Evolutionary conservation across 2,329 filamentous ascomycete species (phyloP).

Genomic region (Ceratocystis smalleyi): DNA sequence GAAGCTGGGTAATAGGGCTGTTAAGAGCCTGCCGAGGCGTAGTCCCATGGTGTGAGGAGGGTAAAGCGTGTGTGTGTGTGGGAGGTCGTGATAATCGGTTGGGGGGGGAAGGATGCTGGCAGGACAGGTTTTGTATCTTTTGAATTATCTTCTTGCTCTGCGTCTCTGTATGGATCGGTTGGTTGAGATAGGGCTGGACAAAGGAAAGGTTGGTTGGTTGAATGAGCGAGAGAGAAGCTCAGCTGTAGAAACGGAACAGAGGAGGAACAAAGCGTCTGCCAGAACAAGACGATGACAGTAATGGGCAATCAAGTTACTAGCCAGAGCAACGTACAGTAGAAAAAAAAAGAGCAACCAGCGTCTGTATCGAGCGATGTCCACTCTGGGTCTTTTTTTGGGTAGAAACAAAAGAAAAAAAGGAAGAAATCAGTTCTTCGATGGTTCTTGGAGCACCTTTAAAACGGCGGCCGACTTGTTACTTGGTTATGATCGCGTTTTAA

Average conservation of each 20-base stretch:
- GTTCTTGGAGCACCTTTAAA: neutral
- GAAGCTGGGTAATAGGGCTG: conserved; percentile 17
- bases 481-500: neutral
- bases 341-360: neutral
- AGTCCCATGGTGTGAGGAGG: conserved; percentile 7
- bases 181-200: neutral
- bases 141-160: neutral
- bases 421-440: neutral
- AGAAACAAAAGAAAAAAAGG: neutral
- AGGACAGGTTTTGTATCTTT: no score
- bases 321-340: neutral
- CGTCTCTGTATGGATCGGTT: neutral
- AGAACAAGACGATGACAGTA: neutral
- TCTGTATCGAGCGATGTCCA: neutral
- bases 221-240: neutral
- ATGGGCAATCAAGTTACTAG: neutral
- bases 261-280: neutral
- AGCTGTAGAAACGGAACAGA: neutral
- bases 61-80: neutral
- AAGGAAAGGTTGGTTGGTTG: neutral
- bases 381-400: neutral
- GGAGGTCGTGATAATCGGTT: neutral
- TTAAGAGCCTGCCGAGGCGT: conserved; percentile 8
- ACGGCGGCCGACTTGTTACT: neutral
- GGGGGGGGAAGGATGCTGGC: neutral